These are phyloP conservation scores for Vitis cinerea DNA, from an alignment of 164 flowering plant genomes.

Conservation along the genomic window DNA sequence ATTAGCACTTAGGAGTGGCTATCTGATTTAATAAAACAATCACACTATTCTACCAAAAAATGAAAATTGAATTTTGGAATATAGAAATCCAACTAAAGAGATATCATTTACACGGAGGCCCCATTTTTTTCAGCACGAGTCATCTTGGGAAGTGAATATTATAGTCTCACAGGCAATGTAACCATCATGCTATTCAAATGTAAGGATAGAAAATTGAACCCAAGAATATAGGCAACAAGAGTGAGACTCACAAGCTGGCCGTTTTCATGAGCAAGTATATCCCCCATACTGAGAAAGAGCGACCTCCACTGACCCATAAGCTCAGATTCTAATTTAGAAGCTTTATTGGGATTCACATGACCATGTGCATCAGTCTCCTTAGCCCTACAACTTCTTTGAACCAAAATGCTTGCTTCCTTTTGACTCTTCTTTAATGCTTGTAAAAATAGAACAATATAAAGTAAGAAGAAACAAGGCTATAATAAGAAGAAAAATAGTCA, in stretches of 20 bases:
- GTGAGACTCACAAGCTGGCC: slow-evolving; percentile 65
- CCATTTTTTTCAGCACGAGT: no score
- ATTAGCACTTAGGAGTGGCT: no score
- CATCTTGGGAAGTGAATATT: no score
- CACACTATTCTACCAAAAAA: not conserved
- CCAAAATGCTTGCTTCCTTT: slow-evolving; percentile 63
- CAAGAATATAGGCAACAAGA: not conserved
- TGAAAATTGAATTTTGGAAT: not conserved
- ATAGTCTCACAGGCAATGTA: not conserved
- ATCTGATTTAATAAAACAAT: not conserved
- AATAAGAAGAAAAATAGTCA: not conserved
- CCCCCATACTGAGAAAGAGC: slow-evolving; percentile 71
- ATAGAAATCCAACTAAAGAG: no score
- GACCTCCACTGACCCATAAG: slow-evolving; percentile 75
- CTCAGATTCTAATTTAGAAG: slow-evolving; percentile 51
- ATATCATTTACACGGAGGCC: no score
- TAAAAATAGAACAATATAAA: not conserved
- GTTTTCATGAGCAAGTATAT: slow-evolving; percentile 50
- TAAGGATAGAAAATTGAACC: not conserved
- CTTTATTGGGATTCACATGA: slow-evolving; percentile 26
- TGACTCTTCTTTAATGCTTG: slow-evolving; percentile 72
- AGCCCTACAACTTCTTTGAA: slow-evolving; percentile 32
- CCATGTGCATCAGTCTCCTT: slow-evolving; percentile 23
- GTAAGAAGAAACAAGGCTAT: not conserved
- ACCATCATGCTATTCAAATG: not conserved